A percentile compares a stretch with the other conserved stretches of the same genome.
These are phyloP conservation scores for Biscogniauxia mediterranea DNA, from an alignment of 2,329 filamentous ascomycete genomes.

Conservation along the genomic window DNA sequence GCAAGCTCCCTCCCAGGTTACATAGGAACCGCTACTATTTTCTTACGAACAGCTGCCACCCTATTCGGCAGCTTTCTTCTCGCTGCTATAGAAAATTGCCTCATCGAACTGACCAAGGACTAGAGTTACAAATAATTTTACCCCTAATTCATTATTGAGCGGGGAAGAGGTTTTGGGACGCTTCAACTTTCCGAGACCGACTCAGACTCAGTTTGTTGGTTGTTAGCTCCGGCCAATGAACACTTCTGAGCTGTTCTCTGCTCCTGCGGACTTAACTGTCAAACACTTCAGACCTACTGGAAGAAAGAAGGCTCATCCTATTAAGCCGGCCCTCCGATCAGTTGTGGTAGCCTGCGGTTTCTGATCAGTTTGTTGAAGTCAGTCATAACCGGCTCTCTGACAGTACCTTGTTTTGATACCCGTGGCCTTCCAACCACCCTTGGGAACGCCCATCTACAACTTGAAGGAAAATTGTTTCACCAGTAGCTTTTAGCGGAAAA, in stretches of 20 bases:
- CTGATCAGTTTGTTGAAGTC: slow-evolving; percentile 22
- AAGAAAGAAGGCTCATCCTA: slow-evolving; percentile 31
- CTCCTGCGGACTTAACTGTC: slow-evolving; percentile 28
- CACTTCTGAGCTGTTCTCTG: slow-evolving; percentile 18
- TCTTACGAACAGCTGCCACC: not conserved
- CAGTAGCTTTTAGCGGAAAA: not conserved
- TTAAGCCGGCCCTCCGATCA: slow-evolving; percentile 28
- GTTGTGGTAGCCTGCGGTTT: slow-evolving; percentile 23
- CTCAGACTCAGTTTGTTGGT: slow-evolving; percentile 36
- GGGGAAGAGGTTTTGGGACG: slow-evolving; percentile 28
- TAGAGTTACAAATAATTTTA: slow-evolving; percentile 17
- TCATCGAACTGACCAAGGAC: slow-evolving; percentile 10
- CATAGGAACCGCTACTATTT: not conserved
- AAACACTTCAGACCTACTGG: slow-evolving; percentile 29
- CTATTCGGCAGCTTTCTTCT: slow-evolving; percentile 1
- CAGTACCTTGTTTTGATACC: slow-evolving; percentile 8
- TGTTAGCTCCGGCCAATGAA: slow-evolving; percentile 30
- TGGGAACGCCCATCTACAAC: slow-evolving; percentile 9
- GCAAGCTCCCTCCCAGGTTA: not conserved
- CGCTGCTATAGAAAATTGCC: slow-evolving; percentile 2
- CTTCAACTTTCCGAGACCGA: slow-evolving; percentile 35
- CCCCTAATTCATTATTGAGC: slow-evolving; percentile 12
- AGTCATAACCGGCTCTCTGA: slow-evolving; percentile 23
- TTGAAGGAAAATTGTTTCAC: slow-evolving; percentile 29
- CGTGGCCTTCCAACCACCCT: slow-evolving; percentile 17